phyloP scores from a whole-genome alignment of 768 basidiomycete species.

The Rhizopogon vulgaris region DNA sequence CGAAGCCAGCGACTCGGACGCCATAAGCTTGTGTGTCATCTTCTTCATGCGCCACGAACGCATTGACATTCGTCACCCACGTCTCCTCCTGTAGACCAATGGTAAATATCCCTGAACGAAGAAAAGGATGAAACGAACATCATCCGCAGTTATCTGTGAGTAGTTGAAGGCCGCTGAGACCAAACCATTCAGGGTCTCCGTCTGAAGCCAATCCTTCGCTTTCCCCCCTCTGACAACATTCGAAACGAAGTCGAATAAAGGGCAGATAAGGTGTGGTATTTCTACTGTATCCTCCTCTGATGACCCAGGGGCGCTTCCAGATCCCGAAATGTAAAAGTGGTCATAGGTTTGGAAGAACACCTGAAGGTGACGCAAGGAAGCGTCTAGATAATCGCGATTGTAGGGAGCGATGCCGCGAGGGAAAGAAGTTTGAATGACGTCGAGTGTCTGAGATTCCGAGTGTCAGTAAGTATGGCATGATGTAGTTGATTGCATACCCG shows the following conservation, averaged over 20 bases:
- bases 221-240: conserved; percentile 59
- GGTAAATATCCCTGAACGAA: background rate
- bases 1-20: conserved; percentile 78
- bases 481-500: conserved; percentile 42
- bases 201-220: conserved; percentile 57
- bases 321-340: conserved; percentile 53
- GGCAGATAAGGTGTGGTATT: conserved; percentile 68
- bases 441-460: conserved; percentile 53
- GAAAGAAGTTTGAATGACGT: conserved; percentile 76
- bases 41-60: conserved; percentile 92
- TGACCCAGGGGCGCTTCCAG: conserved; percentile 51
- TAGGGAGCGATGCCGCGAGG: conserved; percentile 63
- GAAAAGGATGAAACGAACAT: conserved; percentile 44
- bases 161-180: conserved; percentile 58
- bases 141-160: conserved; percentile 84
- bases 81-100: conserved; percentile 64
- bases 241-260: conserved; percentile 77
- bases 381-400: conserved; percentile 52
- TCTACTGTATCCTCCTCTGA: conserved; percentile 76
- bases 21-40: conserved; percentile 83
- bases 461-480: background rate
- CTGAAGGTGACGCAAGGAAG: conserved; percentile 55
- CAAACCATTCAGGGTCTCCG: conserved; percentile 43
- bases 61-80: conserved; percentile 86
- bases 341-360: conserved; percentile 54